Evolutionary conservation across 2,329 filamentous ascomycete genomes (phyloP).

Genomic region (Ambrosiella xylebori): DNA sequence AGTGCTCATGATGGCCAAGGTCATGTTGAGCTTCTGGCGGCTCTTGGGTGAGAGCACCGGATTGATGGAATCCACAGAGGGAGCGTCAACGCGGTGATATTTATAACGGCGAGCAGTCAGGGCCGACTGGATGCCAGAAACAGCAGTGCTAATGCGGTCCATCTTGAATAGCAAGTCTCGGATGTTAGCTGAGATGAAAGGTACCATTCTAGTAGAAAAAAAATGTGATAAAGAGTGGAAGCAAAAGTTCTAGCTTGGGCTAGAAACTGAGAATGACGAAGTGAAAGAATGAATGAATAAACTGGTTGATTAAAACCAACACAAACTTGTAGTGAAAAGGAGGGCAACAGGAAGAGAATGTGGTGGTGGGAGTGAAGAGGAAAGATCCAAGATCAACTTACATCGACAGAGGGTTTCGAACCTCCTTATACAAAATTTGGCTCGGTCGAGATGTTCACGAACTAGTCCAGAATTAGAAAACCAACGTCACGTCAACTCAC

Average conservation of each 20-base stretch:
- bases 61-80: background rate
- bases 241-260: background rate
- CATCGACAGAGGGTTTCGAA: background rate
- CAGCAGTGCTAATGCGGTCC: constrained; percentile 5
- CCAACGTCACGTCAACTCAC: background rate
- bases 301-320: no score
- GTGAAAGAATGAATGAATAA: no score
- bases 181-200: constrained; percentile 13
- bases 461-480: background rate
- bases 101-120: constrained; percentile 3
- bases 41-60: constrained; percentile 3
- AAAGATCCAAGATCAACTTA: background rate
- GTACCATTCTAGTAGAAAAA: background rate
- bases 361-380: background rate
- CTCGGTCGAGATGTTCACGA: background rate
- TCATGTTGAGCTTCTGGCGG: constrained; percentile 4
- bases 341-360: background rate
- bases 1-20: constrained; percentile 1
- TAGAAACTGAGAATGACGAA: no score
- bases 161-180: constrained; percentile 8
- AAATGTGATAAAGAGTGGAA: background rate
- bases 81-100: constrained; percentile 7
- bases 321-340: no score
- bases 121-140: constrained; percentile 2
- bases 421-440: background rate